These are phyloP conservation scores for Rhazya stricta DNA, from an alignment of 257 asterid species.

Conservation along the genomic window DNA sequence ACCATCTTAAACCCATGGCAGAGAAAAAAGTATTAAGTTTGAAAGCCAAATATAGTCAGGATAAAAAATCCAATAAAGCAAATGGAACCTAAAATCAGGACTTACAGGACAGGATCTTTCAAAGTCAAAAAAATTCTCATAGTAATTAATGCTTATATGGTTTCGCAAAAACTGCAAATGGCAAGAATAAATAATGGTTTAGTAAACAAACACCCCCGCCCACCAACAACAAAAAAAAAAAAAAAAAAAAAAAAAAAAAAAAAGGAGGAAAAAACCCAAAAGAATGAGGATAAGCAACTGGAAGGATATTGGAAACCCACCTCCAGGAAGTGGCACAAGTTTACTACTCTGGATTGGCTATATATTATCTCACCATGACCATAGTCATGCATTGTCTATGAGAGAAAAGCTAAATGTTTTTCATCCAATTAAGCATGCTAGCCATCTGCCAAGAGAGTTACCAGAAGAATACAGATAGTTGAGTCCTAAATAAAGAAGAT, in stretches of 20 bases:
- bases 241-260: too few relatives aligned
- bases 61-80: neutral
- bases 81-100: neutral
- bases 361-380: neutral
- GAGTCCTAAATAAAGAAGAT: neutral
- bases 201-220: too few relatives aligned
- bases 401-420: neutral
- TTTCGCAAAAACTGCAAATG: too few relatives aligned
- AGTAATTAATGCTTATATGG: too few relatives aligned
- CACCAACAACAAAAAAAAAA: too few relatives aligned
- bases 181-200: too few relatives aligned
- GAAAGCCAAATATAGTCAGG: neutral
- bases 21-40: neutral
- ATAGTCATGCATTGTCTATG: neutral
- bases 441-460: neutral
- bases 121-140: too few relatives aligned
- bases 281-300: neutral
- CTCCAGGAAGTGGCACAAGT: neutral
- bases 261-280: neutral
- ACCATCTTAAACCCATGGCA: neutral
- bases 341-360: neutral
- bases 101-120: constrained; percentile 57
- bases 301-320: neutral
- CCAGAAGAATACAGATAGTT: neutral
- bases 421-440: neutral